Conservation (phyloP, 2,329 filamentous ascomycete genomes). For the Fusarium tjaetaba region DNA sequence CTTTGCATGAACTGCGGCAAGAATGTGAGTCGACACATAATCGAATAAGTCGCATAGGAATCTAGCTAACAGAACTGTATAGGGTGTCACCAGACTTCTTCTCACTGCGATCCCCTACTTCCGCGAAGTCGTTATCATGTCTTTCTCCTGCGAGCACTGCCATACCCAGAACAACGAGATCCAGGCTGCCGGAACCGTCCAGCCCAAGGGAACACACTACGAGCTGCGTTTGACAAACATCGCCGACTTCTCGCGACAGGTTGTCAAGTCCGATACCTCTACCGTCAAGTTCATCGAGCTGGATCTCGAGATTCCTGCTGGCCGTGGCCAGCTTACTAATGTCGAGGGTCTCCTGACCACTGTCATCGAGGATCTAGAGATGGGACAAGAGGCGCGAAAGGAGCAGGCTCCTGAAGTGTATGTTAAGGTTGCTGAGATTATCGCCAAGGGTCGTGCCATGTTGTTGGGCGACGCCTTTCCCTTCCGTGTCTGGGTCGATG, state of each 20-base stretch:
- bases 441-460: conserved; percentile 80
- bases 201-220: conserved; percentile 87
- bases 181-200: conserved; percentile 90
- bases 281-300: conserved; percentile 89
- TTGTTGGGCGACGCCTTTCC: conserved; percentile 81
- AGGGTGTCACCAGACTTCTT: conserved; percentile 87
- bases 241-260: conserved; percentile 82
- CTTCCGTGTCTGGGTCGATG: conserved; percentile 88
- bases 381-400: conserved; percentile 85
- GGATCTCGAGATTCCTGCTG: conserved; percentile 91
- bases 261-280: conserved; percentile 92
- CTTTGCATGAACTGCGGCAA: conserved; percentile 88
- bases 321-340: conserved; percentile 91
- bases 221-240: conserved; percentile 79
- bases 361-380: conserved; percentile 81
- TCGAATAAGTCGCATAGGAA: background rate
- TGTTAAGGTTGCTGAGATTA: conserved; percentile 79
- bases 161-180: conserved; percentile 91
- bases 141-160: conserved; percentile 92
- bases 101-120: conserved; percentile 96
- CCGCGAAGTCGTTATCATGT: conserved; percentile 97
- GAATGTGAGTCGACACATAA: conserved; percentile 64
- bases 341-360: conserved; percentile 86
- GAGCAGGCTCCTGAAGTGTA: conserved; percentile 80
- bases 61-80: conserved; percentile 24